These are phyloP conservation scores for Globisporangium lucens DNA, from an alignment of 352 stramenopile species.

Conservation along the genomic window DNA sequence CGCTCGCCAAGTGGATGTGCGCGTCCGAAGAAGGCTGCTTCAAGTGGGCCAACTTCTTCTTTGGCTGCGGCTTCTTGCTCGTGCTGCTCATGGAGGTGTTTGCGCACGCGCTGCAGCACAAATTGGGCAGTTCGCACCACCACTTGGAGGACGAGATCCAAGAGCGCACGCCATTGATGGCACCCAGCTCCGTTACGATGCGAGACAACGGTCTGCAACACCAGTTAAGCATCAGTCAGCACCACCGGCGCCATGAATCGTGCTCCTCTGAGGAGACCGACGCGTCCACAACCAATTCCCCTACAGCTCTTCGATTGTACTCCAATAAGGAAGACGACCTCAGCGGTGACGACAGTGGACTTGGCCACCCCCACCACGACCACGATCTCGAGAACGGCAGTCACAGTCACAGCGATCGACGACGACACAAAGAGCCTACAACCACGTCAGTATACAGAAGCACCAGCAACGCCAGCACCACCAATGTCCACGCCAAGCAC, in stretches of 20 bases:
- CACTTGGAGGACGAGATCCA: constrained; percentile 9
- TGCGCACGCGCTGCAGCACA: constrained; percentile 55
- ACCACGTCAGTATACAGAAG: not conserved
- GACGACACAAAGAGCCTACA: not conserved
- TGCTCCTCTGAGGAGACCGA: constrained; percentile 17
- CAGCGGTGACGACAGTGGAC: not conserved
- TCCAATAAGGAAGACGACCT: constrained; percentile 1
- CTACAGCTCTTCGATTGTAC: not conserved
- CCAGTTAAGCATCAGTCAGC: constrained; percentile 10
- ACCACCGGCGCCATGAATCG: constrained; percentile 26
- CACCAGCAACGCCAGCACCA: not conserved
- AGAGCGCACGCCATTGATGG: constrained; percentile 29
- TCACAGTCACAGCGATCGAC: constrained; percentile 11
- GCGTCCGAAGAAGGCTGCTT: constrained; percentile 45
- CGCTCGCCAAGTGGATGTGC: constrained; percentile 47
- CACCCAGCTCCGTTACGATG: constrained; percentile 14
- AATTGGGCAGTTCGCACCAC: constrained; percentile 27
- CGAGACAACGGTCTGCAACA: not conserved
- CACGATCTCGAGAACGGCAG: constrained; percentile 10
- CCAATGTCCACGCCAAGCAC: not conserved
- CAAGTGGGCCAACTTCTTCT: constrained; percentile 81
- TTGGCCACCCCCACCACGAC: constrained; percentile 4
- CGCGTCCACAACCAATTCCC: constrained; percentile 3
- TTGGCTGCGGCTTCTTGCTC: constrained; percentile 67
- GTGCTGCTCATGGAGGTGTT: constrained; percentile 73